phyloP scores from a whole-genome alignment of 345 rosid genomes.

The Salix viminalis region DNA sequence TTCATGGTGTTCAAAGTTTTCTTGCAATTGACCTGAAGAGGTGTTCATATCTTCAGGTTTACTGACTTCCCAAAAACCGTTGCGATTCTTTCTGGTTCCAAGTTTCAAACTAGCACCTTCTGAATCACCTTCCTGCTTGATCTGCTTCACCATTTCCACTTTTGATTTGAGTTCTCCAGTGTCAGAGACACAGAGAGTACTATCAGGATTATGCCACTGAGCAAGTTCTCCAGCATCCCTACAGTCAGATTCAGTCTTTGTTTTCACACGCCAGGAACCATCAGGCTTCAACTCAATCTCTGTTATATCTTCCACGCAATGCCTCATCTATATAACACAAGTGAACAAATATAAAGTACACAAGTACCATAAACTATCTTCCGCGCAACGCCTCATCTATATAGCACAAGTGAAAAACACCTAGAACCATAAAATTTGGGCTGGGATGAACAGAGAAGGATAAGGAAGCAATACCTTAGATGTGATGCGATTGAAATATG shows the following conservation, averaged over 20 bases:
- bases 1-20: constrained; percentile 41
- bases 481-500: constrained; percentile 83
- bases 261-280: constrained; percentile 95
- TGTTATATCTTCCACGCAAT: constrained; percentile 77
- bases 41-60: constrained; percentile 64
- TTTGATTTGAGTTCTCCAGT: constrained; percentile 40
- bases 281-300: constrained; percentile 90
- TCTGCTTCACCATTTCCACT: constrained; percentile 44
- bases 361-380: constrained; percentile 37
- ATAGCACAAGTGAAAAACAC: not conserved
- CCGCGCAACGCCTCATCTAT: constrained; percentile 83
- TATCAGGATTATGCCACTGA: constrained; percentile 78
- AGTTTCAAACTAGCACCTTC: constrained; percentile 79
- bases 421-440: not conserved
- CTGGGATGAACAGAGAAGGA: constrained; percentile 3
- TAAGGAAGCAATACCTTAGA: constrained; percentile 48
- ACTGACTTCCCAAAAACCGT: constrained; percentile 92
- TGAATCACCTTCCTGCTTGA: constrained; percentile 73
- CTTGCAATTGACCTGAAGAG: constrained; percentile 60
- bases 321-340: constrained; percentile 51
- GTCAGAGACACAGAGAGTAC: constrained; percentile 46
- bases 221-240: constrained; percentile 76
- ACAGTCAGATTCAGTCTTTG: constrained; percentile 67
- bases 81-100: constrained; percentile 73
- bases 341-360: not conserved